Conservation (phyloP, 345 rosid species). For the Dipteronia sinensis region DNA sequence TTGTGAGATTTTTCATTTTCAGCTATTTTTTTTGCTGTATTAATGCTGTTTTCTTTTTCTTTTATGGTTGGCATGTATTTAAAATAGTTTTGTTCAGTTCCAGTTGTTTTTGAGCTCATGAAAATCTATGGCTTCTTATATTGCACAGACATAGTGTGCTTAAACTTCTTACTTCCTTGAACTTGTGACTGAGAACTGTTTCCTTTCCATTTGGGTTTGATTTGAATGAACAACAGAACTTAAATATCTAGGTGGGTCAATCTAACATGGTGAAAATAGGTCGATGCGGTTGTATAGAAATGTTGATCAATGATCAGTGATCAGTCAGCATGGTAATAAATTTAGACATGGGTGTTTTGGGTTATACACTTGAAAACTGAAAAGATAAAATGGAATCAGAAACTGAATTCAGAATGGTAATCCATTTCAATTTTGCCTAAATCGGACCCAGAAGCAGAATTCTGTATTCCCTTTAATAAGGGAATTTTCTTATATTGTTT, state of each 20-base stretch:
- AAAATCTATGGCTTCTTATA: neutral
- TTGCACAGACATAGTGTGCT: neutral
- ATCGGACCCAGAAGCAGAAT: neutral
- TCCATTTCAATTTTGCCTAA: neutral
- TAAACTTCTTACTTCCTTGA: neutral
- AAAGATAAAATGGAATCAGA: neutral
- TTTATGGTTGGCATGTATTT: neutral
- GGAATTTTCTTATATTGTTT: neutral
- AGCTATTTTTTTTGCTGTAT: neutral
- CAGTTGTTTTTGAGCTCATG: neutral
- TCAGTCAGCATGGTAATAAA: neutral
- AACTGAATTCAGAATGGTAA: neutral
- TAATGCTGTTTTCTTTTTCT: neutral
- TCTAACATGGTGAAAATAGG: neutral
- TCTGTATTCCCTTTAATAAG: neutral
- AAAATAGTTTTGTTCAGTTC: neutral
- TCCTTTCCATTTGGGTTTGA: neutral
- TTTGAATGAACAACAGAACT: neutral
- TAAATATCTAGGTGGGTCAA: neutral
- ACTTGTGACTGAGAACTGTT: neutral
- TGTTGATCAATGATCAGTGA: neutral
- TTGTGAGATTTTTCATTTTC: conserved; percentile 51
- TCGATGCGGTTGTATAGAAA: neutral
- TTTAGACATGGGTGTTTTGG: neutral
- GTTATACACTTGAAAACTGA: neutral